Base-by-base conservation (phyloP, 495 filamentous ascomycete genomes). In the Penicillium tannophilum region DNA sequence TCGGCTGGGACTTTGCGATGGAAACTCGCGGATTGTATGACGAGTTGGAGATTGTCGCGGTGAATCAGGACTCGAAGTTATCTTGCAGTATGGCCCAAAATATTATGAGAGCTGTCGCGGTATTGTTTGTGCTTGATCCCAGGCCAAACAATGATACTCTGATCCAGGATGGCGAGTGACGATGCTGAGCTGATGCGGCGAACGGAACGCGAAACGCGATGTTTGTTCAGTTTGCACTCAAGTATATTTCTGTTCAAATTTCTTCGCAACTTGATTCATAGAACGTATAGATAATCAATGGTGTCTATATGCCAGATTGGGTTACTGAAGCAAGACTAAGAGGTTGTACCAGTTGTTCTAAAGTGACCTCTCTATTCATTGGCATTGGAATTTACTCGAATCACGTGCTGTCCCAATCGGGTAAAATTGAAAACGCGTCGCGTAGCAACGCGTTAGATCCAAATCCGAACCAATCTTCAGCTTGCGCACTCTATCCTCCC, bases 401-500 rank as follows among this genome's bases (percentile, higher is more conserved):
- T 16, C 53, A 55, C 42, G 53, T 55, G 53, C 2, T 12, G 1
- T 46, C 53, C 53, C 14, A 44, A 55, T 11, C 9, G 17, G 42
- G 53, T 46, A 46, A 55, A 55, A 55, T 55, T 55, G 53, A 47
- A 52, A 66, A 65, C 48, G 61, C 54, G 67, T 69, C 73, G 69
- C 57, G 51, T 67, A 66, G 70, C 33, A 53, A 72, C 71, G 72
- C 70, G 72, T 69, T 62, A 55, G 16, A 47, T 14, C 41, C 49
- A 39, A 30, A 57, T 44, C 46, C 61, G 60, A 61, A 52, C 63
- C 52, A 49, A 56, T 47, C 42, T 46, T 42, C 17, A 31, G 14
- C 19, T 46, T n/a, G 55, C 58, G 59, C 63, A 61, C 63, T 46
- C 57, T 35, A 17, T 52, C 60, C 60, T 59, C 58, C 62, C 61